Base-by-base conservation (phyloP, 805 yeast species). In the Pichia deserticola region DNA sequence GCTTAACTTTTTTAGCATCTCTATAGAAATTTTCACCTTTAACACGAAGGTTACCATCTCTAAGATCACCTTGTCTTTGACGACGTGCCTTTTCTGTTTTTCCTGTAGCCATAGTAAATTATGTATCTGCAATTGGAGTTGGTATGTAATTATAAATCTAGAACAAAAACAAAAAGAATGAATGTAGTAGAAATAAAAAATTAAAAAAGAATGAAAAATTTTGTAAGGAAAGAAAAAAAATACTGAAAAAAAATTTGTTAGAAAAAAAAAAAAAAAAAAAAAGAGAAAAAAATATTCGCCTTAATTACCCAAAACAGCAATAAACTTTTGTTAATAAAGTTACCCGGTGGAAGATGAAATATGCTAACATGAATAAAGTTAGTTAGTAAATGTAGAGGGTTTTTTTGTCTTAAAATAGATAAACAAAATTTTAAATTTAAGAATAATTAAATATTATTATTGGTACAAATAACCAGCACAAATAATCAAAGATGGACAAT, bases 21-120 rank as follows among this genome's bases (percentile, higher is more conserved):
- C 89, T 74, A 73, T 92, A 92, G 69, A 92, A 92, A 73, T 92
- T 92, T 70, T 92, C 99, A 62, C 99, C 99, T 66, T 92, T 92
- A 47, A 88, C 95, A 54, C 95, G 82, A 51, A 93, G 77, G 61
- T 92, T 92, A 32, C 97, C 97, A 67, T 87, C 96, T 61, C 88
- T 78, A 58, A 81, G 74, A 59, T 84, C 87, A 48, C 84, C 84
- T 65, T 89, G 87, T 63, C 96, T 85, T 51, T 76, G 75, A 64
- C 97, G 80, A 73, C 99, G 84, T 61, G 76, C 77, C 67, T 86
- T 86, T 69, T 92, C 99, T 62, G 89, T 93, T 75, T 92, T 92
- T 50, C 80, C 90, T 32, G 89, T 84, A 64, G 97, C 98, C 99
- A 92, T 92, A 50, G 53, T 57, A 9, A 3, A 3, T 20, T 20